These are phyloP conservation scores for Rhazya stricta DNA, from an alignment of 257 asterid species.

Conservation along the genomic window DNA sequence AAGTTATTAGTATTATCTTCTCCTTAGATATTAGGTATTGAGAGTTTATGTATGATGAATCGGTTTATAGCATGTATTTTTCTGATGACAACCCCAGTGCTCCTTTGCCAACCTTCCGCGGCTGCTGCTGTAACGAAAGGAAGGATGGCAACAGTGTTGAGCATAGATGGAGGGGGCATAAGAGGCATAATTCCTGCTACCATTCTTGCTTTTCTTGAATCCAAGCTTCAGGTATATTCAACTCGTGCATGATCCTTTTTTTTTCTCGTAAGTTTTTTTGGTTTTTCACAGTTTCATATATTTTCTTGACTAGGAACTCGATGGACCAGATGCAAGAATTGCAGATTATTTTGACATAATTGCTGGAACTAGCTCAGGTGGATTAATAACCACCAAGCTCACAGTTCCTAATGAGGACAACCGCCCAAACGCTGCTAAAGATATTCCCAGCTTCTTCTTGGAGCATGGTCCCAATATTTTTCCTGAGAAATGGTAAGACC, in stretches of 20 bases:
- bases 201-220: slow-evolving; percentile 50
- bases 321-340: slow-evolving; percentile 61
- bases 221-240: slow-evolving; percentile 49
- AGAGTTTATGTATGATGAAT: background rate
- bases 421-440: slow-evolving; percentile 51
- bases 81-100: background rate
- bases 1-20: no score
- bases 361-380: slow-evolving; percentile 80
- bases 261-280: no score
- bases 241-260: no score
- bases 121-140: slow-evolving; percentile 31
- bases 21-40: no score
- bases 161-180: slow-evolving; percentile 66
- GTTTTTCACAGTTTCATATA: no score
- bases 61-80: background rate
- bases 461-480: slow-evolving; percentile 37
- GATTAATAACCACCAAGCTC: slow-evolving; percentile 54
- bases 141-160: slow-evolving; percentile 40
- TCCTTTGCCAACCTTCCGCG: slow-evolving; percentile 25
- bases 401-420: slow-evolving; percentile 47
- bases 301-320: slow-evolving; percentile 37
- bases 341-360: slow-evolving; percentile 69
- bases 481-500: slow-evolving; percentile 19
- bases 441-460: slow-evolving; percentile 37
- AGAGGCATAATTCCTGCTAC: slow-evolving; percentile 55